These are phyloP conservation scores for Colletotrichum horii DNA, from an alignment of 2,329 filamentous ascomycete genomes.

Conservation along the genomic window DNA sequence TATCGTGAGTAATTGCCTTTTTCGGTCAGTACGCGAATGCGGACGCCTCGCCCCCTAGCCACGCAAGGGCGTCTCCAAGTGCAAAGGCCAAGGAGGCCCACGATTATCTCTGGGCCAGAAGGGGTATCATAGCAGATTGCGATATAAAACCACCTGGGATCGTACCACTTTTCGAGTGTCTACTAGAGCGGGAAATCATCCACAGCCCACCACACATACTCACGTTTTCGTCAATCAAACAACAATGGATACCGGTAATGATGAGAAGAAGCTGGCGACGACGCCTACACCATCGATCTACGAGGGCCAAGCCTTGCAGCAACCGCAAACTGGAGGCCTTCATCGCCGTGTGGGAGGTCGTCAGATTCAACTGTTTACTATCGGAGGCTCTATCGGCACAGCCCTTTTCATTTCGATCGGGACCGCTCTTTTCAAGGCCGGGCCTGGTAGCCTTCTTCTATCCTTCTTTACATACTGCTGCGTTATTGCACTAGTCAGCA, in stretches of 20 bases:
- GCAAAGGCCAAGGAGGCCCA: not conserved
- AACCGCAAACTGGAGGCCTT: not conserved
- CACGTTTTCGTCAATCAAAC: not conserved
- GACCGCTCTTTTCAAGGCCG: not conserved
- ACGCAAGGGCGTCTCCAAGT: not conserved
- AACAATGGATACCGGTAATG: not conserved
- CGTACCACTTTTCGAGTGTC: not conserved
- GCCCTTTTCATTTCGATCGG: slow-evolving; percentile 5
- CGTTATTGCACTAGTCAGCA: slow-evolving; percentile 46
- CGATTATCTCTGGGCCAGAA: not conserved
- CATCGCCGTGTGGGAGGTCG: not conserved
- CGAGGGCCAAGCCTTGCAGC: not conserved
- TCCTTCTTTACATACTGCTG: not conserved
- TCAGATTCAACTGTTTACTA: not conserved
- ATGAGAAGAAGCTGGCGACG: not conserved
- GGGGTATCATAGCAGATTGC: not conserved
- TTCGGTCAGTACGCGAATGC: not conserved
- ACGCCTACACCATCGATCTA: not conserved
- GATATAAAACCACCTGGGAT: not conserved
- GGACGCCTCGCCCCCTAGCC: not conserved
- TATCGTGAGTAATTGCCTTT: not conserved
- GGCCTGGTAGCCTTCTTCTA: not conserved
- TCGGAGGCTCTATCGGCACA: slow-evolving; percentile 11
- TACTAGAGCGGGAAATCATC: not conserved
- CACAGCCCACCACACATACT: not conserved